phyloP scores from a whole-genome alignment of 1,139 yeast species.

The Suhomyces maxii region DNA sequence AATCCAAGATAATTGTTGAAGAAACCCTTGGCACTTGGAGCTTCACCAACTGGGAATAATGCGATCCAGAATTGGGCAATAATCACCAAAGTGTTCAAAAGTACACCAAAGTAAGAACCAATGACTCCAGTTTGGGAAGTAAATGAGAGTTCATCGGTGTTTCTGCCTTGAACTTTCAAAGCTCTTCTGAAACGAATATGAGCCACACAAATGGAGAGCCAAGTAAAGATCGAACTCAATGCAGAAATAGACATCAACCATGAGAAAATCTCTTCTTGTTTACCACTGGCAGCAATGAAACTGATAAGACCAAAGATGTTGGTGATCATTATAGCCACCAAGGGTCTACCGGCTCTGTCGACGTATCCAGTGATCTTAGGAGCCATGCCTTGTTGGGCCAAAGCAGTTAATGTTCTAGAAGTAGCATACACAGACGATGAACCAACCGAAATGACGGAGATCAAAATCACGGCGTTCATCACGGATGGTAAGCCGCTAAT shows the following conservation, averaged over 20 bases:
- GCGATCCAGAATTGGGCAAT: conserved; percentile 54
- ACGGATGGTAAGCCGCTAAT: conserved; percentile 64
- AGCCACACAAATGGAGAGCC: conserved; percentile 39
- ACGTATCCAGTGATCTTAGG: conserved; percentile 27
- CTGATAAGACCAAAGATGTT: conserved; percentile 30
- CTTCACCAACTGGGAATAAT: conserved; percentile 39
- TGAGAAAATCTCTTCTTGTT: conserved; percentile 32
- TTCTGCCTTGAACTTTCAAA: conserved; percentile 29
- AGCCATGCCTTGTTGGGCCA: conserved; percentile 28
- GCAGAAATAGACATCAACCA: conserved; percentile 44
- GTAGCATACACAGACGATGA: conserved; percentile 29
- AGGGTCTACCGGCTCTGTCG: conserved; percentile 28
- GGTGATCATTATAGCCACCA: conserved; percentile 33
- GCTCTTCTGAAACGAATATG: conserved; percentile 42
- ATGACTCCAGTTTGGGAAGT: conserved; percentile 54
- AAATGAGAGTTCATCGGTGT: conserved; percentile 54
- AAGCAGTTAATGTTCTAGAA: conserved; percentile 26
- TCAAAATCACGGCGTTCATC: conserved; percentile 69
- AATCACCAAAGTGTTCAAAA: conserved; percentile 49
- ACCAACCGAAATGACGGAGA: conserved; percentile 61
- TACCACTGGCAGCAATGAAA: conserved; percentile 33
- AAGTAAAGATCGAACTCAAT: conserved; percentile 41
- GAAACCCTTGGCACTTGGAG: conserved; percentile 36
- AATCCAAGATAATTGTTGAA: conserved; percentile 40
- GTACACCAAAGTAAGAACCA: conserved; percentile 53